Conservation (phyloP, 1,284 basidiomycete species). For the Heterobasidion occidentale region DNA sequence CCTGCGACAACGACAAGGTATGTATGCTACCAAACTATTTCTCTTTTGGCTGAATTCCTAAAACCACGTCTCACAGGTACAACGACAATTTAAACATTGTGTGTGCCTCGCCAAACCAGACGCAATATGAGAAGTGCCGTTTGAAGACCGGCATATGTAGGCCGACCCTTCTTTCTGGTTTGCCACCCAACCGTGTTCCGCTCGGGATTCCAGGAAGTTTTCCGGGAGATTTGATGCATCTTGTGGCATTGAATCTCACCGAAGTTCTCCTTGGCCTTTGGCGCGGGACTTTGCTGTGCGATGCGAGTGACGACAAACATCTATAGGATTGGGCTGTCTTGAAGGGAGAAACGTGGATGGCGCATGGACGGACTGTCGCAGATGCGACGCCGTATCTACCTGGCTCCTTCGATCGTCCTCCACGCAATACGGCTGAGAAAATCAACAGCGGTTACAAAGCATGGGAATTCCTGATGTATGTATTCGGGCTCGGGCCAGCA, state of each 20-base stretch:
- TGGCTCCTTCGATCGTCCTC: slow-evolving; percentile 18
- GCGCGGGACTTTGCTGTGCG: slow-evolving; percentile 13
- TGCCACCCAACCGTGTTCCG: not conserved
- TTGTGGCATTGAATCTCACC: slow-evolving; percentile 13
- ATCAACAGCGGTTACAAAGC: not conserved
- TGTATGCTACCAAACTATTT: not conserved
- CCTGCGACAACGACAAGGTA: not conserved
- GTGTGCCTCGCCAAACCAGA: not conserved
- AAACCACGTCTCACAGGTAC: too few relatives aligned
- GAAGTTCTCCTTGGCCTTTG: slow-evolving; percentile 13
- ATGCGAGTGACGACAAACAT: slow-evolving; percentile 4
- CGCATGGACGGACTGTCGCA: slow-evolving; percentile 13
- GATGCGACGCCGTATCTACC: slow-evolving; percentile 14
- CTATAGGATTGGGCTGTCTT: slow-evolving; percentile 15
- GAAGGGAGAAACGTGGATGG: slow-evolving; percentile 6
- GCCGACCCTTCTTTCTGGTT: slow-evolving; percentile 7
- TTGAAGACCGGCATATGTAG: not conserved
- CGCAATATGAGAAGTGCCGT: slow-evolving; percentile 1
- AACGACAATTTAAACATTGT: too few relatives aligned
- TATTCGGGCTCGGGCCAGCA: slow-evolving; percentile 15
- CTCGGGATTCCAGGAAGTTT: slow-evolving; percentile 11
- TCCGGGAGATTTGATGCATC: slow-evolving; percentile 17
- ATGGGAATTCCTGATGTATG: not conserved
- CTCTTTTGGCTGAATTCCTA: too few relatives aligned
- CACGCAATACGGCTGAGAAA: too few relatives aligned